Evolutionary conservation across 2,329 filamentous ascomycete species (phyloP), one percentile per base, ranked within the genome.

Genomic region (Neophaeococcomyces mojaviensis): DNA sequence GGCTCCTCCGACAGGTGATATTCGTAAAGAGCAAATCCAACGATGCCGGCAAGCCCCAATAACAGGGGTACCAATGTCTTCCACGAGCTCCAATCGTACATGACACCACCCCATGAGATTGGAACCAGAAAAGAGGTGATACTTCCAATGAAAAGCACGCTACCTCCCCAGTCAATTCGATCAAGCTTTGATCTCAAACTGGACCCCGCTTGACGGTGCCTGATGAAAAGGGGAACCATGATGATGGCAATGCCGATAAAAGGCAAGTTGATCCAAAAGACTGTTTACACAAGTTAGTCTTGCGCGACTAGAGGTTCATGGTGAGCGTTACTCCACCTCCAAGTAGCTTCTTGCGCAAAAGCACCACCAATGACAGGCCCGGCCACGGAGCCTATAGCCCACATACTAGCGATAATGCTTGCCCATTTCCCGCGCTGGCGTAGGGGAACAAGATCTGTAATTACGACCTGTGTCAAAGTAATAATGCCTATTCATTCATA

Each of bases 261-360:
- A 2, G 78, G 77, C 1, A 81, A 62, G 53, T 82, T 82, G 53
- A 81, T 69, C 70, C 74, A 84, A 57, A 82, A 81, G 39, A 83
- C n/a, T n/a, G n/a, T n/a, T n/a, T n/a, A n/a, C n/a, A n/a, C n/a
- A n/a, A n/a, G n/a, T n/a, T n/a, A n/a, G n/a, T n/a, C n/a, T n/a
- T n/a, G n/a, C n/a, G n/a, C n/a, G n/a, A n/a, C n/a, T n/a, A n/a
- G n/a, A n/a, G n/a, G n/a, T n/a, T n/a, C n/a, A n/a, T n/a, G n/a
- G n/a, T n/a, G n/a, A n/a, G n/a, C n/a, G n/a, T n/a, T n/a, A n/a
- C n/a, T 74, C 78, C 79, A 84, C 8, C 73, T 62, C 79, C 60
- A 61, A 1, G 50, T 35, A 28, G 50, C 51, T 9, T 52, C 45
- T 31, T 52, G 35, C n/a, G 53, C 49, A 16, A 59, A 52, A 13